Percentiles rank a stretch among this genome's conserved stretches.
Evolutionary conservation across 345 rosid genomes (phyloP).

Genomic region (Salix exigua): DNA sequence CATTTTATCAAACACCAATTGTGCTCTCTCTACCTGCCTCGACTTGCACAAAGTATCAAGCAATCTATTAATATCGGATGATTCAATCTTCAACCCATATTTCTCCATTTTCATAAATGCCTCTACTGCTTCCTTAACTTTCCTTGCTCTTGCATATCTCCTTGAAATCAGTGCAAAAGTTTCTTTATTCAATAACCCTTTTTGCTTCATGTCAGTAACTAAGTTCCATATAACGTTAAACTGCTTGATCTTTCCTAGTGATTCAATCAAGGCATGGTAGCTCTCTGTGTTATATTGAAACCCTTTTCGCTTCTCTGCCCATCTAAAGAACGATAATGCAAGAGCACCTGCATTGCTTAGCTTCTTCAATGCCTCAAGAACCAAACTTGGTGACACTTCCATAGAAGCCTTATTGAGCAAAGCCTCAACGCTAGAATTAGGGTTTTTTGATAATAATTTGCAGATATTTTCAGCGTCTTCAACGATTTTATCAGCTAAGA

Average conservation of each 20-base stretch:
- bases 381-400: conserved; percentile 43
- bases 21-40: conserved; percentile 62
- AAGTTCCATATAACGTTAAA: conserved; percentile 58
- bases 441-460: conserved; percentile 33
- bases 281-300: conserved; percentile 50
- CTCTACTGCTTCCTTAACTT: conserved; percentile 59
- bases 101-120: conserved; percentile 74
- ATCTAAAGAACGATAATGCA: conserved; percentile 63
- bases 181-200: conserved; percentile 54
- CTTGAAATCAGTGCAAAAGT: conserved; percentile 71
- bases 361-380: conserved; percentile 58
- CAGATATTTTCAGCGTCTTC: conserved; percentile 51
- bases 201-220: conserved; percentile 65
- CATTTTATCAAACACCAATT: conserved; percentile 81
- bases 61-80: conserved; percentile 60
- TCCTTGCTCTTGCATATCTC: conserved; percentile 68
- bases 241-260: conserved; percentile 83
- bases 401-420: conserved; percentile 46
- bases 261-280: conserved; percentile 70
- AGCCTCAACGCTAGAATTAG: conserved; percentile 24
- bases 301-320: conserved; percentile 73
- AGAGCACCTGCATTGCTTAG: conserved; percentile 72
- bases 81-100: conserved; percentile 58
- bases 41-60: conserved; percentile 65
- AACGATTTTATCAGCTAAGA: conserved; percentile 18